phyloP scores from a whole-genome alignment of 2,329 filamentous ascomycete species.

The Fusarium protoensiforme region DNA sequence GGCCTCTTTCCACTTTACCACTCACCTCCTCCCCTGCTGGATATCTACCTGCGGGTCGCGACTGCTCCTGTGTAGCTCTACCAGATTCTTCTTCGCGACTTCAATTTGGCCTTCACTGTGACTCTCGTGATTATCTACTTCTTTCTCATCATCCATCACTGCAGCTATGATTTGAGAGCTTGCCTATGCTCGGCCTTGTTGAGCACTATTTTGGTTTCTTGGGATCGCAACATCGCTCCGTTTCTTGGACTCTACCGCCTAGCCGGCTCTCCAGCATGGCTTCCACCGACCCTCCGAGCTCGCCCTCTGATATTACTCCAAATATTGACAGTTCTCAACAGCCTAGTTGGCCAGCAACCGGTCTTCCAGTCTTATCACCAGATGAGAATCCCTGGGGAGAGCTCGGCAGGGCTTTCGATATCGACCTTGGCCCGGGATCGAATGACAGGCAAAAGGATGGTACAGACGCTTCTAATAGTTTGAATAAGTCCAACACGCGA shows the following conservation, averaged over 20 bases:
- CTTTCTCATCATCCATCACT: constrained; percentile 46
- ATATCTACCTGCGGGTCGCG: not conserved
- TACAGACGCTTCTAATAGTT: constrained; percentile 50
- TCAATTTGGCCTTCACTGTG: not conserved
- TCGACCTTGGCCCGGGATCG: constrained; percentile 45
- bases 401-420: constrained; percentile 41
- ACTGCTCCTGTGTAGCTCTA: not conserved
- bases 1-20: not conserved
- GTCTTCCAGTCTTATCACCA: constrained; percentile 15
- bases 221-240: constrained; percentile 49
- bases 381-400: not conserved
- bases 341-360: constrained; percentile 50
- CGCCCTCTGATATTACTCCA: constrained; percentile 48
- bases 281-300: constrained; percentile 44
- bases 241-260: constrained; percentile 47
- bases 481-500: constrained; percentile 50
- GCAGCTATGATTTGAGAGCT: constrained; percentile 53
- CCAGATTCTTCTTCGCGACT: not conserved
- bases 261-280: constrained; percentile 48
- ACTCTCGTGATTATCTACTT: constrained; percentile 29
- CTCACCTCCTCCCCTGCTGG: constrained; percentile 11
- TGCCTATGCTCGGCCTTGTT: constrained; percentile 36
- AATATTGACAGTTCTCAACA: constrained; percentile 54
- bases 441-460: constrained; percentile 41
- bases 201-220: constrained; percentile 57